Percentiles rank a stretch among this genome's conserved stretches.
Evolutionary conservation across 164 flowering plant species (phyloP).

Genomic region (Annona squamosa): DNA sequence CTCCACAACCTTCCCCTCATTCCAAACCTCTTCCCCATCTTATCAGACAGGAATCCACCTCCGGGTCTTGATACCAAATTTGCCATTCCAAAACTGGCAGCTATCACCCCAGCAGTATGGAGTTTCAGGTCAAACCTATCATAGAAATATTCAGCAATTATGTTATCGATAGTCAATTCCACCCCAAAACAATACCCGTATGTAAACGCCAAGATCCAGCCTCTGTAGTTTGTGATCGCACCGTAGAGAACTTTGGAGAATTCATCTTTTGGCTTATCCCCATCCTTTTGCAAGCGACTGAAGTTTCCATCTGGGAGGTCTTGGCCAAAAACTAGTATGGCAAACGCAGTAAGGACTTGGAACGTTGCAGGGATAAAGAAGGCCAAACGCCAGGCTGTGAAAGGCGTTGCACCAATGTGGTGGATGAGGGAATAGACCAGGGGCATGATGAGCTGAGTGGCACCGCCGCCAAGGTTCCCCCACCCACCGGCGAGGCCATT

Average conservation of each 20-base stretch:
- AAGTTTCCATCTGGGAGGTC: slow-evolving; percentile 82
- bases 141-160: slow-evolving; percentile 78
- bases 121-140: slow-evolving; percentile 72
- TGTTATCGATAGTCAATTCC: slow-evolving; percentile 74
- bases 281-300: slow-evolving; percentile 36
- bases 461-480: slow-evolving; percentile 95
- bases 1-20: slow-evolving; percentile 89
- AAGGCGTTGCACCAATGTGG: slow-evolving; percentile 35
- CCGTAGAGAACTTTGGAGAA: slow-evolving; percentile 39
- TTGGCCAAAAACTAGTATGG: slow-evolving; percentile 55
- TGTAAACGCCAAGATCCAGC: slow-evolving; percentile 72
- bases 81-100: slow-evolving; percentile 77
- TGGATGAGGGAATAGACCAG: slow-evolving; percentile 40
- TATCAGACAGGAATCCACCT: slow-evolving; percentile 71
- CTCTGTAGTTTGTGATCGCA: slow-evolving; percentile 69
- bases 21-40: slow-evolving; percentile 55
- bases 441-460: slow-evolving; percentile 87
- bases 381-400: slow-evolving; percentile 78
- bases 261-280: slow-evolving; percentile 57
- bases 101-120: slow-evolving; percentile 75
- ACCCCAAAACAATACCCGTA: slow-evolving; percentile 90
- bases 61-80: slow-evolving; percentile 62
- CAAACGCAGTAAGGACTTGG: slow-evolving; percentile 53
- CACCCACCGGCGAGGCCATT: slow-evolving; percentile 79
- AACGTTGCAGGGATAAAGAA: slow-evolving; percentile 74